These are phyloP conservation scores for Zoysia pacifica DNA, from an alignment of 176 grass and related monocot genomes.

Conservation along the genomic window DNA sequence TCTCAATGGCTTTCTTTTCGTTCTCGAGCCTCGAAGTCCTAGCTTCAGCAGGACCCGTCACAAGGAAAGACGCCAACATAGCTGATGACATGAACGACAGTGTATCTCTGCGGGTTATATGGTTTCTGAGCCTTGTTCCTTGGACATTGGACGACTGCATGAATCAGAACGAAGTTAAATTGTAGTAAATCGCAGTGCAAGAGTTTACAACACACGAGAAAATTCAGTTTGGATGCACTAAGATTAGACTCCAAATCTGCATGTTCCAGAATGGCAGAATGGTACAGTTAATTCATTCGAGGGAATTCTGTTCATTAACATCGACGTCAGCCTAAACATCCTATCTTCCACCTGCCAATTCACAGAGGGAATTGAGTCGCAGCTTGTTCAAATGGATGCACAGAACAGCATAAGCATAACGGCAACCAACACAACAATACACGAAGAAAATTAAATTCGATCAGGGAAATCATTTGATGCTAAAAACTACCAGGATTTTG, in stretches of 20 bases:
- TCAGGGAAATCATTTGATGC: background rate
- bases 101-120: constrained; percentile 55
- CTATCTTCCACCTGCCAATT: background rate
- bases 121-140: constrained; percentile 28
- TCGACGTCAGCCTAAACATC: background rate
- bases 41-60: constrained; percentile 39
- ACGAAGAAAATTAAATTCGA: background rate
- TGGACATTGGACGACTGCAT: constrained; percentile 23
- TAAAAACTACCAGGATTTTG: background rate
- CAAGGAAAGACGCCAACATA: constrained; percentile 38
- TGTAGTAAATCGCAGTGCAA: background rate
- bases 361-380: background rate
- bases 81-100: constrained; percentile 55
- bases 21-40: constrained; percentile 59
- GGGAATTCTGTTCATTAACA: background rate
- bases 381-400: background rate
- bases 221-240: background rate
- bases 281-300: background rate
- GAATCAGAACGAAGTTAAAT: background rate
- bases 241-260: background rate
- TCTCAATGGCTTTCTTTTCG: constrained; percentile 69
- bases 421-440: background rate
- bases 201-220: background rate
- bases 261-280: background rate
- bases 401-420: background rate